Base-by-base conservation (phyloP, 1,284 basidiomycete genomes). In the Anthracocystis panici-leucophaei region DNA sequence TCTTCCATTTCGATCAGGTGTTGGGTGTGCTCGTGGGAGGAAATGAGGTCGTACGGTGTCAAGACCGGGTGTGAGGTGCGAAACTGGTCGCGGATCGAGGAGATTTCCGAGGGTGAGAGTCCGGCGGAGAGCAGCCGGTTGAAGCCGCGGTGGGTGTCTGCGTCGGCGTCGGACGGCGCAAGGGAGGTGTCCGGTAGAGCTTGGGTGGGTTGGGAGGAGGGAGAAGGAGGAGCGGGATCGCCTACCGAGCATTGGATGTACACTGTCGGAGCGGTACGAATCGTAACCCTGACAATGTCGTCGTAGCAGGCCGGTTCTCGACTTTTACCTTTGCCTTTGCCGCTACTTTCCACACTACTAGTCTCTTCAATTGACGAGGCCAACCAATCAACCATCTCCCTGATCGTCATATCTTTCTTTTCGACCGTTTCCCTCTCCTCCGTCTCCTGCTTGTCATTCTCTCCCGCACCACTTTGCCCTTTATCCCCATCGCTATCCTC, bases 181-280 rank as follows among this genome's bases (percentile, higher is more conserved):
- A 40, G 20, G 18, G 53, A 10, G 44, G 50, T 12, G 31, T 54
- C 52, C 27, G n/a, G 27, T 12, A 9, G 53, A 12, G 14, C 23
- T 14, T 10, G 18, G 21, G 62, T 27, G 25, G 44, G 31, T n/a
- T 2, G 35, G 25, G 8, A 9, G 27, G 12, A 57, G 31, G 27
- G 52, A 31, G 45, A 16, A 20, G 18, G n/a, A 21, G 41, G 41
- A n/a, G 21, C n/a, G 46, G 57, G 12, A 2, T 73, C 65, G 21
- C 75, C 75, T 14, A 77, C 69, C 7, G 75, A 77, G 42, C 75
- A 77, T 35, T 77, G 75, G 41, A 77, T 44, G 48, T 74, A 77
- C 46, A 72, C 59, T n/a, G 40, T 53, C 1, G 60, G 61, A 1
- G 71, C 71, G 31, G 65, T 74, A 6, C 65, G 65, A 18, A 61